Conservation (phyloP, 2,329 filamentous ascomycete genomes). For the Alternaria sp. region DNA sequence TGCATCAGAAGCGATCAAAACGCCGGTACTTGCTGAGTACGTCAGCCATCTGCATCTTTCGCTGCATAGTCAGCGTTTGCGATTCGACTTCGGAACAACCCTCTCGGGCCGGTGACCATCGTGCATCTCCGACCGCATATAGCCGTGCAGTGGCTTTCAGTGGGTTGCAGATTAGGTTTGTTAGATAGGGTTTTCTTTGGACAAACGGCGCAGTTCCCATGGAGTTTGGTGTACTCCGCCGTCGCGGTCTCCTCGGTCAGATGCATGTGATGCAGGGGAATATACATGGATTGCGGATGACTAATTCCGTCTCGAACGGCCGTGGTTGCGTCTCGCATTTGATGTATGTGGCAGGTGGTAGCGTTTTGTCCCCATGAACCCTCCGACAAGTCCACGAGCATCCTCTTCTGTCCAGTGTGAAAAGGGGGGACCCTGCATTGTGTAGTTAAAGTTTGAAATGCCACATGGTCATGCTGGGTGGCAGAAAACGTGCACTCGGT, state of each 20-base stretch:
- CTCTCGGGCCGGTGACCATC: background rate
- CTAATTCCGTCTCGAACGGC: background rate
- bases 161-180: background rate
- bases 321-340: background rate
- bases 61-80: background rate
- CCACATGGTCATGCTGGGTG: conserved; percentile 2
- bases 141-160: background rate
- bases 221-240: background rate
- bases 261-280: background rate
- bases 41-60: background rate
- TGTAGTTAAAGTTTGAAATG: background rate
- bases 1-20: background rate
- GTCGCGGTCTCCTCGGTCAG: background rate
- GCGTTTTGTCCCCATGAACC: background rate
- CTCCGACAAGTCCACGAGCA: background rate
- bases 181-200: background rate
- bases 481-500: conserved; percentile 2
- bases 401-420: background rate
- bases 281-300: background rate
- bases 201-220: background rate
- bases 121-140: background rate
- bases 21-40: background rate
- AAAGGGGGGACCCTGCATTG: background rate
- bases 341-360: background rate
- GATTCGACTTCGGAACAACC: background rate